These are phyloP conservation scores for Chlorociboria aeruginascens DNA, from an alignment of 495 filamentous ascomycete species.

Conservation along the genomic window DNA sequence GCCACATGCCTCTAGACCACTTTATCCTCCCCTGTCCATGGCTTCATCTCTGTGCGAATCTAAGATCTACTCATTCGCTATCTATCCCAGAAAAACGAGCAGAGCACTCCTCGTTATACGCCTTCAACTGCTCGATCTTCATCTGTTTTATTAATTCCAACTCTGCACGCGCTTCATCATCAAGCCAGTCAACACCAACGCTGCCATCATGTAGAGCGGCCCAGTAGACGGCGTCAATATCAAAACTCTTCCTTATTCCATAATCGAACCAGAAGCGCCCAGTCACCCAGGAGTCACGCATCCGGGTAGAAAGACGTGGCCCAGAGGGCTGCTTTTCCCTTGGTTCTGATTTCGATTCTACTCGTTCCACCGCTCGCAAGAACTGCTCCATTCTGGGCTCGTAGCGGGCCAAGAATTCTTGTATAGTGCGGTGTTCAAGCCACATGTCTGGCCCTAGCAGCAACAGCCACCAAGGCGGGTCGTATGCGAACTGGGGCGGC, in stretches of 20 bases:
- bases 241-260: conserved; percentile 29
- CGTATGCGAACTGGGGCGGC: conserved; percentile 30
- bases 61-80: conserved; percentile 1
- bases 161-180: conserved; percentile 24
- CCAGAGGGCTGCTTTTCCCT: conserved; percentile 6
- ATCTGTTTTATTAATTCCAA: conserved; percentile 17
- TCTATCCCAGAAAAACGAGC: conserved; percentile 15
- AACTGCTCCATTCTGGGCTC: conserved; percentile 23
- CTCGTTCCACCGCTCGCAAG: conserved; percentile 14
- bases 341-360: conserved; percentile 11
- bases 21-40: background rate
- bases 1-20: background rate
- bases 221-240: conserved; percentile 31
- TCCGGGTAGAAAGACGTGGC: conserved; percentile 23
- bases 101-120: conserved; percentile 24
- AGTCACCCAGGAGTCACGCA: conserved; percentile 29
- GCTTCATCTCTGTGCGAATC: background rate
- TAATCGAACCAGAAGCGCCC: conserved; percentile 33
- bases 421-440: conserved; percentile 23
- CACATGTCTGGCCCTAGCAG: conserved; percentile 18
- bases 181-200: conserved; percentile 22
- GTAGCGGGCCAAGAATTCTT: conserved; percentile 26
- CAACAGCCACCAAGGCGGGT: conserved; percentile 29
- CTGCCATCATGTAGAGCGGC: conserved; percentile 22
- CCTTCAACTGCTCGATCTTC: conserved; percentile 25